Conservation (phyloP, 129 eudicot species). For the Solidago caesia region DNA sequence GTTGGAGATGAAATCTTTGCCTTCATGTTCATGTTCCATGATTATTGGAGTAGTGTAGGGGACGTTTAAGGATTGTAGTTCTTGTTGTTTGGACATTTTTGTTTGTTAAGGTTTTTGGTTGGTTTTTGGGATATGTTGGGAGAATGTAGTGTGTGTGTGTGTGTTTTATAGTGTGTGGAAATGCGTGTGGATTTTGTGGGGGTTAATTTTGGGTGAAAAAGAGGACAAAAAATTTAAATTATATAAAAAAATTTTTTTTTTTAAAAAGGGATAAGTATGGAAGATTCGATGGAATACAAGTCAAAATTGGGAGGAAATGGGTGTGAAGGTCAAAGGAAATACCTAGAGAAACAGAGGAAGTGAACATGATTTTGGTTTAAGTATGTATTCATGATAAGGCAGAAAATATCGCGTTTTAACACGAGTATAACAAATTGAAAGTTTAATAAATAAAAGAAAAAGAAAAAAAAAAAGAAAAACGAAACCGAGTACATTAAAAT, state of each 20-base stretch:
- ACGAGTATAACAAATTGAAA: background rate
- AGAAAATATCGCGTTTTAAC: background rate
- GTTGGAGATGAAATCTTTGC: conserved; percentile 6
- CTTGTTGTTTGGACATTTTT: conserved; percentile 33
- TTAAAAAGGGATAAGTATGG: conserved; percentile 3
- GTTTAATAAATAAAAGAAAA: too few relatives aligned
- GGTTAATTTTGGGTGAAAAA: conserved; percentile 10
- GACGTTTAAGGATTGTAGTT: conserved; percentile 16
- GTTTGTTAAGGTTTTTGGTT: background rate
- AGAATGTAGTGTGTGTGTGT: conserved; percentile 3
- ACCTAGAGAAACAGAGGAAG: background rate
- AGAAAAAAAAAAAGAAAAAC: too few relatives aligned
- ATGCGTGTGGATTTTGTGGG: conserved; percentile 42
- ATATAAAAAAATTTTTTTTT: too few relatives aligned
- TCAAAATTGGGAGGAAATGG: conserved; percentile 27
- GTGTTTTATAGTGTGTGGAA: conserved; percentile 19
- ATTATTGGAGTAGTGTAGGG: conserved; percentile 26
- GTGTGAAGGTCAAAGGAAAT: conserved; percentile 28
- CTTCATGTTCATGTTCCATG: conserved; percentile 33
- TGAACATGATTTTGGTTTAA: background rate
- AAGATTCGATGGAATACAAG: background rate
- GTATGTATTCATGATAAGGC: background rate
- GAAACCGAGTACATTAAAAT: too few relatives aligned
- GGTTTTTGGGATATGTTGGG: background rate
- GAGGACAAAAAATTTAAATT: too few relatives aligned